Evolutionary conservation across 2,329 filamentous ascomycete genomes (phyloP).

Genomic region (Ambrosiella beaveri): DNA sequence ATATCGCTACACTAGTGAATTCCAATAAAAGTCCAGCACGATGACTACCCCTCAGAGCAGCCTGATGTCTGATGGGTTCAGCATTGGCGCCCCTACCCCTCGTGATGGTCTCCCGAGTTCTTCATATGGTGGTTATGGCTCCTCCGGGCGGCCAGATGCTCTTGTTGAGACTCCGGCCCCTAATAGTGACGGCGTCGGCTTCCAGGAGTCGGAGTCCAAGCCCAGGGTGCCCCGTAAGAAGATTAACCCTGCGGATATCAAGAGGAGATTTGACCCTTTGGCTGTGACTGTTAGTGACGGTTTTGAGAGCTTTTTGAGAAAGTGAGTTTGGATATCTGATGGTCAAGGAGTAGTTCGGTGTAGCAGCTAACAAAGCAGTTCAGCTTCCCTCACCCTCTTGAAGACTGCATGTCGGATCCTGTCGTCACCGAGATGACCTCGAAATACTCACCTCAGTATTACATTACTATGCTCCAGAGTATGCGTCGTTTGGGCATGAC

Average conservation of each 20-base stretch:
- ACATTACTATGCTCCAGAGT: constrained; percentile 66
- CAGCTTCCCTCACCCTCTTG: constrained; percentile 4
- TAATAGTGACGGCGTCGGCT: constrained; percentile 44
- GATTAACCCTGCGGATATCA: constrained; percentile 30
- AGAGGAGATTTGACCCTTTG: constrained; percentile 58
- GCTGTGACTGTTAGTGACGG: constrained; percentile 57
- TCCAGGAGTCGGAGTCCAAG: constrained; percentile 47
- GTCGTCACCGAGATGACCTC: constrained; percentile 9
- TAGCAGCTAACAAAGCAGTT: constrained; percentile 3
- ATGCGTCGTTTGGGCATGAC: constrained; percentile 61
- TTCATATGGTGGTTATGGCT: constrained; percentile 19
- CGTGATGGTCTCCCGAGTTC: constrained; percentile 21
- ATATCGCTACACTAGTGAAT: not conserved
- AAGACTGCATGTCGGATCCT: constrained; percentile 4
- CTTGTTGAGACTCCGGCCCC: constrained; percentile 26
- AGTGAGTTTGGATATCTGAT: constrained; percentile 29
- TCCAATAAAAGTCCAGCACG: not conserved
- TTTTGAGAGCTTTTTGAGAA: constrained; percentile 67
- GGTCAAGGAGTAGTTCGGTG: not conserved
- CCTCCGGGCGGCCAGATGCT: constrained; percentile 41
- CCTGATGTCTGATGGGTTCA: constrained; percentile 39
- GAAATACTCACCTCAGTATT: constrained; percentile 54
- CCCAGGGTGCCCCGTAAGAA: constrained; percentile 24
- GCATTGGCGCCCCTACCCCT: constrained; percentile 26
- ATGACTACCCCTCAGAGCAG: constrained; percentile 12